Conservation (phyloP, 2,329 filamentous ascomycete species). For the Ophiocordyceps sinensis region DNA sequence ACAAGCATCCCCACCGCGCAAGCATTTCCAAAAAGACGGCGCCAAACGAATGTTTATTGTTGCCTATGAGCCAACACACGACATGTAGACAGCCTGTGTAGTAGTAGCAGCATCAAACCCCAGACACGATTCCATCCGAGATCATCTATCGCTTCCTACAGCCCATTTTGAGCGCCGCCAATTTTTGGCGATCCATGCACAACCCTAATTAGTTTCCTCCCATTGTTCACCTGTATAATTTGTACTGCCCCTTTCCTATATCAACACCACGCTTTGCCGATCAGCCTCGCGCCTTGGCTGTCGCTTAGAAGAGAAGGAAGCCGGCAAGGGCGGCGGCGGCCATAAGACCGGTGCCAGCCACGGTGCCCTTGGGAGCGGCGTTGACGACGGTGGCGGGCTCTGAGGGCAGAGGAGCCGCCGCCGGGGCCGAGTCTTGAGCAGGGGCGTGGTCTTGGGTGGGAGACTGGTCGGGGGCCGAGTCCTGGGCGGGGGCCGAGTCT, state of each 20-base stretch:
- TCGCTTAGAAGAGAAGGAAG: not conserved
- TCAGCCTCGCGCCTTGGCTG: not conserved
- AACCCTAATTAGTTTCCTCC: not conserved
- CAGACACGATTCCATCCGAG: too few relatives aligned
- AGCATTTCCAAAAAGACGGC: too few relatives aligned
- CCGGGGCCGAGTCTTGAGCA: not conserved
- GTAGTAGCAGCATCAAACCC: too few relatives aligned
- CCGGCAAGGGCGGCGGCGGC: not conserved
- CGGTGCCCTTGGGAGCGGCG: not conserved
- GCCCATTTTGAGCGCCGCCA: too few relatives aligned
- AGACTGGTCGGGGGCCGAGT: too few relatives aligned
- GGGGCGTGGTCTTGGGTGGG: not conserved
- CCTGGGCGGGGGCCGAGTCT: too few relatives aligned
- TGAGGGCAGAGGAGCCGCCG: too few relatives aligned
- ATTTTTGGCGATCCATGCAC: not conserved
- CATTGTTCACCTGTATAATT: not conserved
- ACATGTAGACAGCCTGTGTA: too few relatives aligned
- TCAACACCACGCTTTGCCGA: not conserved
- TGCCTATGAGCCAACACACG: too few relatives aligned
- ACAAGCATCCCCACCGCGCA: too few relatives aligned
- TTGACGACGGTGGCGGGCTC: not conserved
- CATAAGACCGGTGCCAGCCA: not conserved
- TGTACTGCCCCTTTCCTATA: not conserved
- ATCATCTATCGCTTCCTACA: too few relatives aligned
- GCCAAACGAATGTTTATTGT: too few relatives aligned